phyloP scores from a whole-genome alignment of 2,329 filamentous ascomycete species.

The Monilinia fructicola region DNA sequence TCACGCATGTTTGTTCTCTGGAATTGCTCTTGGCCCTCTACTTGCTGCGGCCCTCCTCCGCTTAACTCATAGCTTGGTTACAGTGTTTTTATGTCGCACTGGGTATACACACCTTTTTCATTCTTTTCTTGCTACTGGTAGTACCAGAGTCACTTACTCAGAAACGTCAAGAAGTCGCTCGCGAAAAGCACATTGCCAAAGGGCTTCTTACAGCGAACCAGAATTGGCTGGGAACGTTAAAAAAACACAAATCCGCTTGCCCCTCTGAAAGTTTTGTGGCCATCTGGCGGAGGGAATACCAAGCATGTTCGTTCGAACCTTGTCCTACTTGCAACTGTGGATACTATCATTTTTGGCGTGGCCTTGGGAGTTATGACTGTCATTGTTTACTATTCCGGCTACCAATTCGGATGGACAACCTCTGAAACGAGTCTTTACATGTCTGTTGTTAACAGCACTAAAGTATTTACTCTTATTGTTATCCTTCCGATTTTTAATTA shows the following conservation, averaged over 20 bases:
- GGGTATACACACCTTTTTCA: constrained; percentile 70
- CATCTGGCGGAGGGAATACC: constrained; percentile 61
- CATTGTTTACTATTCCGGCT: constrained; percentile 78
- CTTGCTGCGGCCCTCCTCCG: constrained; percentile 78
- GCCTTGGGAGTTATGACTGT: constrained; percentile 81
- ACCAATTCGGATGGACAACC: constrained; percentile 78
- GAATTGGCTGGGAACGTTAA: constrained; percentile 32
- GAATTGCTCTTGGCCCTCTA: constrained; percentile 84
- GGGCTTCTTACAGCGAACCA: constrained; percentile 36
- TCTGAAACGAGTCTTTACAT: constrained; percentile 79
- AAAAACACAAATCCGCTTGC: constrained; percentile 66
- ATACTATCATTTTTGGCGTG: constrained; percentile 78
- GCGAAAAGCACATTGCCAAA: constrained; percentile 61
- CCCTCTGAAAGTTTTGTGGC: constrained; percentile 76
- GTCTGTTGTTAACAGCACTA: constrained; percentile 70
- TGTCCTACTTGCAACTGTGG: constrained; percentile 74
- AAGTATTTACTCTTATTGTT: constrained; percentile 73
- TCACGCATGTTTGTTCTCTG: constrained; percentile 82
- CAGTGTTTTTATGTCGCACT: constrained; percentile 87
- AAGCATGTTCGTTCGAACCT: constrained; percentile 72
- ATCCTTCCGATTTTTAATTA: constrained; percentile 77
- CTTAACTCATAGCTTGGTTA: constrained; percentile 69
- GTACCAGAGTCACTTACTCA: constrained; percentile 84
- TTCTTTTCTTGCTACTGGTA: constrained; percentile 66
- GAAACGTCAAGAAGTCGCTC: constrained; percentile 67